Conservation (phyloP, 2,329 filamentous ascomycete species). For the Bipolaris zeicola region DNA sequence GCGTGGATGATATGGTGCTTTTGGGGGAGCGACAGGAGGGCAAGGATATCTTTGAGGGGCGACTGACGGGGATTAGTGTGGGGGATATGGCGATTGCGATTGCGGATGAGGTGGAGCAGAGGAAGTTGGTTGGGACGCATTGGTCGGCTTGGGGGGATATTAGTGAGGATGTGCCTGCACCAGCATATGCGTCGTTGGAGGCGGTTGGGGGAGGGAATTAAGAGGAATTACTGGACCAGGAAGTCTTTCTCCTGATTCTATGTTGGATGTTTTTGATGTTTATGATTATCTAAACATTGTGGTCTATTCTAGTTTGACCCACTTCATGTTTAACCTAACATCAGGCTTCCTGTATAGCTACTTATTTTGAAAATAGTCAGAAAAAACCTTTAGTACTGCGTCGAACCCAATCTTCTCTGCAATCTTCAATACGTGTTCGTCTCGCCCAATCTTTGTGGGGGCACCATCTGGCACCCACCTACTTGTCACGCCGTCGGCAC, state of each 20-base stretch:
- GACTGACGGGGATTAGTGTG: conserved; percentile 42
- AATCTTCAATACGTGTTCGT: conserved; percentile 32
- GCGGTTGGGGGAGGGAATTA: conserved; percentile 24
- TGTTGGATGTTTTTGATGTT: no score
- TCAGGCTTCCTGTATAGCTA: neutral
- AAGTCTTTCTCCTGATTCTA: no score
- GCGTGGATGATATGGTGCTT: conserved; percentile 41
- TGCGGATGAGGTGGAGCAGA: conserved; percentile 41
- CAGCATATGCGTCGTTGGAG: conserved; percentile 34
- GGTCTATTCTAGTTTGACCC: neutral
- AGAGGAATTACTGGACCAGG: neutral
- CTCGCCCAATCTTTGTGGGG: conserved; percentile 34
- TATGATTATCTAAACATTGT: neutral
- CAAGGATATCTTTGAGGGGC: conserved; percentile 35
- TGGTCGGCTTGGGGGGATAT: conserved; percentile 43
- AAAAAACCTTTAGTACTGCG: conserved; percentile 28
- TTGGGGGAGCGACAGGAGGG: conserved; percentile 30
- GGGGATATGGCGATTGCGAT: conserved; percentile 45
- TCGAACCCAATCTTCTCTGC: conserved; percentile 36
- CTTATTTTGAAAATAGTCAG: conserved; percentile 35
- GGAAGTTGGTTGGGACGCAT: conserved; percentile 37
- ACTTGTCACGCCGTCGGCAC: conserved; percentile 31
- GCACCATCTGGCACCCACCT: conserved; percentile 34
- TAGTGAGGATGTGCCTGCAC: conserved; percentile 33
- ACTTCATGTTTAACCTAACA: no score